Evolutionary conservation across 129 eudicot species (phyloP).

Genomic region (Smallanthus sonchifolius): DNA sequence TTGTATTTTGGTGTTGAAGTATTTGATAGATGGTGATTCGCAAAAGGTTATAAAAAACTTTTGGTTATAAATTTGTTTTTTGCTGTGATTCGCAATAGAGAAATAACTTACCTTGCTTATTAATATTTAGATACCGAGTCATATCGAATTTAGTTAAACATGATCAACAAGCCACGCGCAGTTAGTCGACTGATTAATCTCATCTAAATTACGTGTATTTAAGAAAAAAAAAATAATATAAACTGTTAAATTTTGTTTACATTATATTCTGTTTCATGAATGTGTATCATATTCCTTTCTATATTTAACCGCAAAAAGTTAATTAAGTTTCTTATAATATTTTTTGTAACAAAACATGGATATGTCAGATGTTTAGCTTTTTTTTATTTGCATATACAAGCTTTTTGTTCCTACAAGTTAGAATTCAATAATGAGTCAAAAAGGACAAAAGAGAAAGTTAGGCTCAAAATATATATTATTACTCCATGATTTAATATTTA

Average conservation of each 20-base stretch:
- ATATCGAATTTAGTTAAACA: too few species aligned
- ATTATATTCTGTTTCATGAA: neutral
- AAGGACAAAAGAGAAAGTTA: slow-evolving; percentile 31
- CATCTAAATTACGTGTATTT: neutral
- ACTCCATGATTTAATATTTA: slow-evolving; percentile 24
- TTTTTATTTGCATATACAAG: neutral
- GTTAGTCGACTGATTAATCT: neutral
- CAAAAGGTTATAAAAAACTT: too few species aligned
- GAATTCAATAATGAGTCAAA: slow-evolving; percentile 22
- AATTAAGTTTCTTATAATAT: neutral
- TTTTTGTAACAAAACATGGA: neutral
- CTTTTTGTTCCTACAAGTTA: neutral
- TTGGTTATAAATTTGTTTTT: too few species aligned
- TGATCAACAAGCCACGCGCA: neutral
- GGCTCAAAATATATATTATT: slow-evolving; percentile 27
- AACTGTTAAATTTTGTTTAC: neutral
- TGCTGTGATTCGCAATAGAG: too few species aligned
- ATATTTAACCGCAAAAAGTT: neutral
- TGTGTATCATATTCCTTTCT: neutral
- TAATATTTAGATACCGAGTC: too few species aligned
- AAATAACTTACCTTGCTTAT: too few species aligned
- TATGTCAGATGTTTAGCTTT: neutral
- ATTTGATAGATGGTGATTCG: too few species aligned
- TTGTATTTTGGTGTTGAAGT: too few species aligned
- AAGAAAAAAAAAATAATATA: neutral